Base-by-base conservation (phyloP, 1,284 basidiomycete genomes). In the Ganoderma boninense region DNA sequence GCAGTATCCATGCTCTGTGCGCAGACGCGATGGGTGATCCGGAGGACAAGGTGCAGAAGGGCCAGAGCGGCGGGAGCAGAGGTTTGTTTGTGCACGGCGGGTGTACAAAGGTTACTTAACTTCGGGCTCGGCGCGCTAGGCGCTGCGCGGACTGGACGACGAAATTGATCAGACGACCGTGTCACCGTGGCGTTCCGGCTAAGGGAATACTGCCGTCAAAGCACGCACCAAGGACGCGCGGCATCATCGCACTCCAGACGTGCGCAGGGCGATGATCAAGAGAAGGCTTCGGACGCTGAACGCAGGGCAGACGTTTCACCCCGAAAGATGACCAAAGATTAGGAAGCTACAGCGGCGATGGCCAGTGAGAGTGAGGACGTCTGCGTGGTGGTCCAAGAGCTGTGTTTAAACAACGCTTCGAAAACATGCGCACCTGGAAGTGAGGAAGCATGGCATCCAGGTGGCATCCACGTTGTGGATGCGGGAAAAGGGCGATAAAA, bases 151-250 rank as follows among this genome's bases (percentile, higher is more conserved):
- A n/a, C 64, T 60, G 20, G 35, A 16, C 38, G 64, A 49, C 38
- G 64, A 49, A 56, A 61, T 44, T 40, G 64, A 59, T 44, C 54
- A 61, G 52, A 57, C 14, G 61, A 52, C 49, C 49, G 49, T 52
- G 49, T 4, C 46, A 52, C 49, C 49, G 49, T 52, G 49, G 10
- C 46, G 66, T 61, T 44, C 42, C 29, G 62, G 49, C 68, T 64
- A 62, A 2, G 59, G 43, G 60, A 64, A 46, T 56, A 42, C 52
- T 63, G 52, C 71, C 71, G 74, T 73, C 71, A 71, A 40, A 62
- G 65, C 62, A 72, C 75, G 61, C 75, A 76, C 73, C 71, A 38
- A 65, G 69, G 57, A 59, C 74, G 67, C 72, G 68, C 72, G 77
- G 74, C 77, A 76, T 77, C 76, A 77, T 68, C 73, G 67, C 69